Evolutionary conservation across 1,139 yeast genomes (phyloP).

Genomic region (Blastobotrys petasosporus): DNA sequence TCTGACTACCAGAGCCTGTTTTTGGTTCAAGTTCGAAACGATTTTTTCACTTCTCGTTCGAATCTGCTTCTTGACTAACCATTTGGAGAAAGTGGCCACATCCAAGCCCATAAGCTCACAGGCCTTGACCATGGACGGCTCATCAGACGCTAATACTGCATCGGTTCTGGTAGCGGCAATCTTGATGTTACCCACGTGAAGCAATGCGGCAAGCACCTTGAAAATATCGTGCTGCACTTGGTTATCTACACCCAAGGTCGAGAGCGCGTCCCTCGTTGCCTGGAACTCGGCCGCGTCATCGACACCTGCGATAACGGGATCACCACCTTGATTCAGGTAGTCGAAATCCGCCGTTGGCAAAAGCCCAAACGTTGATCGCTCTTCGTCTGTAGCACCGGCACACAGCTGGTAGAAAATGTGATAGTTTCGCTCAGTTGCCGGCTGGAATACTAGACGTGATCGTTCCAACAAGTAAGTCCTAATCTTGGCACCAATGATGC

Average conservation of each 20-base stretch:
- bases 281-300: slow-evolving; percentile 76
- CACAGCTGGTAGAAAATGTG: slow-evolving; percentile 91
- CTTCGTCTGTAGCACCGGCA: slow-evolving; percentile 63
- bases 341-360: slow-evolving; percentile 57
- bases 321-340: slow-evolving; percentile 90
- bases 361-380: slow-evolving; percentile 55
- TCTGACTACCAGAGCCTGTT: slow-evolving; percentile 85
- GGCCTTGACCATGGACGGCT: slow-evolving; percentile 76
- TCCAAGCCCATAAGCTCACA: slow-evolving; percentile 83
- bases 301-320: slow-evolving; percentile 62
- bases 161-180: slow-evolving; percentile 82
- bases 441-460: slow-evolving; percentile 92
- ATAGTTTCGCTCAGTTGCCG: slow-evolving; percentile 80
- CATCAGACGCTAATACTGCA: slow-evolving; percentile 77
- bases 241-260: slow-evolving; percentile 65
- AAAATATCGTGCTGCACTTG: slow-evolving; percentile 64
- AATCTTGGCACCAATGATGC: slow-evolving; percentile 90
- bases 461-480: slow-evolving; percentile 90
- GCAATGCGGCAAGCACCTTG: slow-evolving; percentile 76
- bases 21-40: slow-evolving; percentile 71
- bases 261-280: slow-evolving; percentile 68
- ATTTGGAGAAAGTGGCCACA: slow-evolving; percentile 67
- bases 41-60: slow-evolving; percentile 91
- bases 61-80: slow-evolving; percentile 92
- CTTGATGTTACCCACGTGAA: slow-evolving; percentile 90